Percentiles rank a stretch among this genome's conserved stretches.
Evolutionary conservation across 2,329 filamentous ascomycete species (phyloP).

Genomic region (Pestalotiopsis fici): DNA sequence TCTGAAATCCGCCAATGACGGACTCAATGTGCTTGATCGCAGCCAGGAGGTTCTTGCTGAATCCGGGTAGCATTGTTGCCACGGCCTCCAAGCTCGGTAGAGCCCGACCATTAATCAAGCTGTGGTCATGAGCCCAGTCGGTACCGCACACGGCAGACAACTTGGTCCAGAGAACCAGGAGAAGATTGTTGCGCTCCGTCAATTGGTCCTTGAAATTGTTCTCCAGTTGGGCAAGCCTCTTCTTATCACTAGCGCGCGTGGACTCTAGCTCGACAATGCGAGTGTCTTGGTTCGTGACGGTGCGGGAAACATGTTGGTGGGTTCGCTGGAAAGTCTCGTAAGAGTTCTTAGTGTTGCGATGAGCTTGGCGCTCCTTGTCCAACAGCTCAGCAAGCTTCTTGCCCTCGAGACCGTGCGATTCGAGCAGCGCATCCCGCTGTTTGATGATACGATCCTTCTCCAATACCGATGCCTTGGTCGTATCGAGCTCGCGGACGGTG

Average conservation of each 20-base stretch:
- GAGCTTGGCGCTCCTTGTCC: slow-evolving; percentile 84
- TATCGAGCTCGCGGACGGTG: slow-evolving; percentile 80
- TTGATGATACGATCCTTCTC: slow-evolving; percentile 91
- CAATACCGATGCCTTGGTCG: slow-evolving; percentile 73
- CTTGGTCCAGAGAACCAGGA: slow-evolving; percentile 88
- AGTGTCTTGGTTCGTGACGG: slow-evolving; percentile 80
- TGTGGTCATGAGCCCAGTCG: slow-evolving; percentile 90
- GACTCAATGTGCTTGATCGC: slow-evolving; percentile 87
- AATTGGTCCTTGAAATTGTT: slow-evolving; percentile 83
- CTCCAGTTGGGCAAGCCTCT: slow-evolving; percentile 75
- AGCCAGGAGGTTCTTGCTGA: slow-evolving; percentile 84
- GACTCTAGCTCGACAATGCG: slow-evolving; percentile 85
- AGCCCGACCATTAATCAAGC: slow-evolving; percentile 81
- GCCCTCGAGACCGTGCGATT: slow-evolving; percentile 84
- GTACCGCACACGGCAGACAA: slow-evolving; percentile 83
- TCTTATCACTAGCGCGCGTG: slow-evolving; percentile 75
- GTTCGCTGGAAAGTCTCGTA: slow-evolving; percentile 89
- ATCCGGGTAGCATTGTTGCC: slow-evolving; percentile 80
- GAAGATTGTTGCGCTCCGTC: slow-evolving; percentile 82
- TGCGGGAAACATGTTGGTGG: slow-evolving; percentile 83
- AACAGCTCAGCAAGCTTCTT: slow-evolving; percentile 83
- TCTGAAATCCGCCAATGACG: slow-evolving; percentile 76
- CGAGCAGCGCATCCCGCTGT: slow-evolving; percentile 84
- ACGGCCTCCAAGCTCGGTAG: slow-evolving; percentile 85
- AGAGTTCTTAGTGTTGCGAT: slow-evolving; percentile 83